phyloP scores from a whole-genome alignment of 139 green algal species.

The Astrephomene gubernaculifera region DNA sequence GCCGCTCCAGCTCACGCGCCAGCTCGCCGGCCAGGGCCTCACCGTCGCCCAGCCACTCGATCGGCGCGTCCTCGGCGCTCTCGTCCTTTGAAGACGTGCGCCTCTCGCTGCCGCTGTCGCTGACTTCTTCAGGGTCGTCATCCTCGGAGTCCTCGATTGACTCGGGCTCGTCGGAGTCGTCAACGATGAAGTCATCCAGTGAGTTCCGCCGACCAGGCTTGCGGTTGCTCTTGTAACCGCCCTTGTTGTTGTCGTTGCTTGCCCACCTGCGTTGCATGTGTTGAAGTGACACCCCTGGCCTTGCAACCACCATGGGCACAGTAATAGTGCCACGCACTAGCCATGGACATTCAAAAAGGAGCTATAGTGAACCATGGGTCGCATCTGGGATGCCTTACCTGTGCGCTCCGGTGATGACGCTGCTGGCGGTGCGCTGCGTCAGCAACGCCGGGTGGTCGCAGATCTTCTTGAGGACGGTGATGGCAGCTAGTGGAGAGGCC shows the following conservation, averaged over 20 bases:
- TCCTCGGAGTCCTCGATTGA: too few relatives aligned
- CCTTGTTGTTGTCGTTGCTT: too few relatives aligned
- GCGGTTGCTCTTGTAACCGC: too few relatives aligned
- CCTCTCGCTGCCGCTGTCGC: constrained; percentile 34
- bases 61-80: background rate
- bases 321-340: too few relatives aligned
- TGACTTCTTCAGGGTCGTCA: constrained; percentile 40
- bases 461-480: constrained; percentile 87
- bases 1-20: constrained; percentile 48
- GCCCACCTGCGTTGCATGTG: too few relatives aligned
- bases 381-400: constrained; percentile 22
- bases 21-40: constrained; percentile 47
- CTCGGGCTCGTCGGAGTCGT: constrained; percentile 45
- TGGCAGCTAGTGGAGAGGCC: constrained; percentile 78
- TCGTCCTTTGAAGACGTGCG: background rate
- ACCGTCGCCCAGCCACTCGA: constrained; percentile 11
- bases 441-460: constrained; percentile 95
- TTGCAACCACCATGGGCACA: too few relatives aligned
- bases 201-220: constrained; percentile 7
- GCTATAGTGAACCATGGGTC: too few relatives aligned
- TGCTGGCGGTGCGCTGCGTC: constrained; percentile 62
- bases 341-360: too few relatives aligned
- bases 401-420: constrained; percentile 47
- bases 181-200: constrained; percentile 65
- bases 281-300: too few relatives aligned